These are phyloP conservation scores for Crithidia acanthocephali DNA, from an alignment of 208 protist species.

Conservation along the genomic window DNA sequence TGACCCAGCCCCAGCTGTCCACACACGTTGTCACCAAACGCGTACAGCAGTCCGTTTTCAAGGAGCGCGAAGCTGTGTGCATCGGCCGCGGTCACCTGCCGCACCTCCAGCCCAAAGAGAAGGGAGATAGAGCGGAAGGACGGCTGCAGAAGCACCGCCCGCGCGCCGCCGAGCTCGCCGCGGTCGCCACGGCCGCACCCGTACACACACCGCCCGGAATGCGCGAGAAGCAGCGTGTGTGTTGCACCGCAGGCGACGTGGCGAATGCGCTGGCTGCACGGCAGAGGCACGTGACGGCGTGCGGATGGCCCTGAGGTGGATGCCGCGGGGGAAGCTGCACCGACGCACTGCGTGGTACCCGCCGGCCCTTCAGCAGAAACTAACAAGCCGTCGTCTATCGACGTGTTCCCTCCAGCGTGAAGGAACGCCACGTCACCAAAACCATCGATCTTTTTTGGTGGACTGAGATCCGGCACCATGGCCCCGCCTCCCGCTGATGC, in stretches of 20 bases:
- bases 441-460: slow-evolving; percentile 39
- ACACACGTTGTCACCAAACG: slow-evolving; percentile 82
- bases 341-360: too few species aligned
- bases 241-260: slow-evolving; percentile 68
- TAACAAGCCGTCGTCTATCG: not conserved
- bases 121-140: slow-evolving; percentile 72
- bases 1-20: slow-evolving; percentile 82
- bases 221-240: slow-evolving; percentile 77
- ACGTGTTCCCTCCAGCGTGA: not conserved
- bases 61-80: slow-evolving; percentile 85
- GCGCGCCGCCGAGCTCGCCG: slow-evolving; percentile 69
- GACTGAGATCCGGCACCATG: slow-evolving; percentile 31
- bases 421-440: slow-evolving; percentile 31
- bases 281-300: slow-evolving; percentile 14
- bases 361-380: not conserved
- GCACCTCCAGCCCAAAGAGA: slow-evolving; percentile 76
- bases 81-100: slow-evolving; percentile 57
- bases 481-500: not conserved
- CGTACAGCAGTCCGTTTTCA: slow-evolving; percentile 70
- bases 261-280: slow-evolving; percentile 36
- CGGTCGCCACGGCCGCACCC: slow-evolving; percentile 69
- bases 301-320: not conserved
- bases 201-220: slow-evolving; percentile 50
- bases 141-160: slow-evolving; percentile 52
- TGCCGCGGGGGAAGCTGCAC: too few species aligned